Evolutionary conservation across 371 early-diverging fungal genomes (phyloP), one percentile per base, ranked within the genome.

Genomic region (Lichtheimia ramosa): DNA sequence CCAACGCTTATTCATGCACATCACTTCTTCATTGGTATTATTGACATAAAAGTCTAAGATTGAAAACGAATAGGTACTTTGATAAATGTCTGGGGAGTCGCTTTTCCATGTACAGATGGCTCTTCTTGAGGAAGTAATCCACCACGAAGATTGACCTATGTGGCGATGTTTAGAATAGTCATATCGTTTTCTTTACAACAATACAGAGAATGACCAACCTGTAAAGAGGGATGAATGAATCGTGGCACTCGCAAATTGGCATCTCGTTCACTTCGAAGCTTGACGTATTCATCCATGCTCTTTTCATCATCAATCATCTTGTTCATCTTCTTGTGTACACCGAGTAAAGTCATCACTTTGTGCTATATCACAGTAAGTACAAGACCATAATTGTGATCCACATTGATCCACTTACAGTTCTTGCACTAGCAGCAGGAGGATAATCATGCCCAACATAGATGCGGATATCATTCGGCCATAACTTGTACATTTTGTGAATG

Each of bases 401-500:
- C 34, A 0, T 34, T 34, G 2, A 15, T 0, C 25, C 20, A 61
- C 71, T 69, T 67, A 76, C 77, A 20, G 61, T 41, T 25, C 77
- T 58, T 25, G 62, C 59, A 14, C 54, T 46, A 1, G 24, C 48
- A 4, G 57, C 10, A 24, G 73, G 69, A 7, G 79, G 79, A 39
- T 79, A 79, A 43, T 79, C 79, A 53, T 79, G 79, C 21, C 79
- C 79, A 56, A 75, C 76, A 51, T 61, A 79, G 15, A 75, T 70
- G 41, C 79, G 56, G 18, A 74, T 79, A 62, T 75, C 79, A 48
- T 70, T 62, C 21, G 74, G 71, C 74, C 76, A 79, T 2, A 20
- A n/a, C 5, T 63, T 54, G 46, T 79, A 79, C 65, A 79, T 69
- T 50, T 72, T 70, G 20, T 75, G 76, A 21, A 79, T 51, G 28